Base-by-base conservation (phyloP, 768 basidiomycete genomes). In the Russula olivacea region DNA sequence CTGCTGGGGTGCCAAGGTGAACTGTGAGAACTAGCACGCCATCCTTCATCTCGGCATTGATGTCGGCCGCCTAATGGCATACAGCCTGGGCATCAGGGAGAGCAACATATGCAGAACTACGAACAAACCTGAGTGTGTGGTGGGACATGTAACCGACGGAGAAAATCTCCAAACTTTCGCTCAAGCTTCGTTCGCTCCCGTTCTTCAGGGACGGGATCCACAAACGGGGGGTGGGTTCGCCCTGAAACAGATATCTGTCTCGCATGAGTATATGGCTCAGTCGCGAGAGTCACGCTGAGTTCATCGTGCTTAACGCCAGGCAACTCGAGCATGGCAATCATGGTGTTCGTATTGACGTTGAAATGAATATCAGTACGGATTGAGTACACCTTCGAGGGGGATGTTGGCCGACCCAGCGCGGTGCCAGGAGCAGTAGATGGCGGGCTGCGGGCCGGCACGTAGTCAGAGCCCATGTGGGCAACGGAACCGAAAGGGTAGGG, bases 331-430 rank as follows among this genome's bases (percentile, higher is more conserved):
- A 83, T 77, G 56, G 82, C 84, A 61, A 78, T 79, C 68, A 88
- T 74, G 43, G 77, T 70, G 71, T 78, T 77, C 55, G 78, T 80
- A 38, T 77, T 76, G 41, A 71, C 67, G 70, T 84, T 79, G 75
- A 83, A 86, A 70, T 81, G 77, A 56, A 85, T 74, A 73, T 89
- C 88, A 34, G 83, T 76, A 68, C 84, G 83, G 64, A 87, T 83
- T 65, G 76, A 70, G 68, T 79, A 78, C 38, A 54, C 58, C 40
- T 68, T 68, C 7, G 49, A 28, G 3, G 55, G 50, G 9, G 47
- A 52, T 14, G 30, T 34, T 32, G 58, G 36, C 36, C 43, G 65
- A 17, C 36, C n/a, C 8, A 32, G 45, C 19, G 61, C 28, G 4
- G 62, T 45, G 21, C 55, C 63, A 17, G 66, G 61, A 43, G 51